phyloP scores from a whole-genome alignment of 768 basidiomycete species.

The Clitopilus passeckerianus region DNA sequence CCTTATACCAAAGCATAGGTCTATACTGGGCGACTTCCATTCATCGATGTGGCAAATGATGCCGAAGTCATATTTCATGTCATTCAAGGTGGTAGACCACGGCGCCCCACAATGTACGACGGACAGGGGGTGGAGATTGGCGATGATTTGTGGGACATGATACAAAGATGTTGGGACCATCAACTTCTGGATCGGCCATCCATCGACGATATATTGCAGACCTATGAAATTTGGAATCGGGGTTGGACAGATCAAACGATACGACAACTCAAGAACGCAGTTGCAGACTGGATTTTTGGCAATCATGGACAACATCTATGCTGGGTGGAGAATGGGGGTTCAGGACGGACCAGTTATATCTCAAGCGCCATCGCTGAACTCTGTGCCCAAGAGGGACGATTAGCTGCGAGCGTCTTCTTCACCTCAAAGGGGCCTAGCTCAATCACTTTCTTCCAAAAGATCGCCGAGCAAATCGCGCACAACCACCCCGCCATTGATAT shows the following conservation, averaged over 20 bases:
- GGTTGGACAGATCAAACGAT: slow-evolving; percentile 7
- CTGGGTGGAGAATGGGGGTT: slow-evolving; percentile 11
- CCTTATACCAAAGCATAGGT: not conserved
- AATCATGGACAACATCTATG: slow-evolving; percentile 10
- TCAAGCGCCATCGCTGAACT: slow-evolving; percentile 9
- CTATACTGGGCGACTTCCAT: slow-evolving; percentile 10
- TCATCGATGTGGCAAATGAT: slow-evolving; percentile 11
- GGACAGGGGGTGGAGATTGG: slow-evolving; percentile 8
- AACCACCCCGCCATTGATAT: slow-evolving; percentile 7
- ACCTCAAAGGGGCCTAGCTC: not conserved
- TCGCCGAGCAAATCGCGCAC: slow-evolving; percentile 10
- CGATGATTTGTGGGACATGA: slow-evolving; percentile 10
- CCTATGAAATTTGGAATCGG: slow-evolving; percentile 6
- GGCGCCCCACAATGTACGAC: slow-evolving; percentile 3
- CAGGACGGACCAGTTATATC: slow-evolving; percentile 9
- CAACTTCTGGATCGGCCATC: slow-evolving; percentile 5
- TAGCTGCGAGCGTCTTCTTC: slow-evolving; percentile 13
- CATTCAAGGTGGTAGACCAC: slow-evolving; percentile 10
- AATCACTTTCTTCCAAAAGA: slow-evolving; percentile 5
- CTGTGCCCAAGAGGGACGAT: slow-evolving; percentile 9
- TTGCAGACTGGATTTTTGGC: slow-evolving; percentile 12
- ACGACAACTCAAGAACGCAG: slow-evolving; percentile 3
- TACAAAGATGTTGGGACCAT: slow-evolving; percentile 10
- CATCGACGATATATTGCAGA: slow-evolving; percentile 6
- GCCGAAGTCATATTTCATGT: slow-evolving; percentile 13